Evolutionary conservation across 1,284 basidiomycete species (phyloP), one percentile per base, ranked within the genome.

Genomic region (Malassezia obtusa): DNA sequence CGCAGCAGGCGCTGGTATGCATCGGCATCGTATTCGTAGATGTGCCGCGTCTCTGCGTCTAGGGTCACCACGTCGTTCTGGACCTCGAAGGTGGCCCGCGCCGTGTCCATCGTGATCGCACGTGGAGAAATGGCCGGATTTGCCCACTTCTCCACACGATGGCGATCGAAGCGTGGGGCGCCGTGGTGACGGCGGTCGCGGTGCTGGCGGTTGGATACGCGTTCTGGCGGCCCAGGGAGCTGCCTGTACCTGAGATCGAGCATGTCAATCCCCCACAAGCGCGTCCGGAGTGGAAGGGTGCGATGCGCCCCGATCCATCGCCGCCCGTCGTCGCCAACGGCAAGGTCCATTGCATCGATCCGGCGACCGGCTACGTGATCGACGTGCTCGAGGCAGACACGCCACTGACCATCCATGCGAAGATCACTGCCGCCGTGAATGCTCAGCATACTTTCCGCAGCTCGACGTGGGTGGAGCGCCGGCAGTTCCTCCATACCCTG

Each of bases 271-370:
- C 68, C n/a, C 28, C 45, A 7, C 53, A 59, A 41, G 64, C 61
- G 2, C 39, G 11, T 2, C 48, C 60, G 2, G 68, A 61, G 3
- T 70, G 68, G 68, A 46, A 58, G 12, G 55, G 58, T 11, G 21
- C 25, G 4, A 26, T 65, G 15, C 59, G 67, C 12, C 17, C 40
- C 17, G 28, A 49, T 12, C 41, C 52, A 11, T 24, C 33, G 25
- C 26, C 41, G 22, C 43, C 44, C 6, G 22, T 46, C 44, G 11
- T 56, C 8, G 28, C 9, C 39, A 36, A 40, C 3, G 74, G 80
- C 39, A 78, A 81, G 64, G 85, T 96, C 51, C 90, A 88, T 1
- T 84, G 84, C 75, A 95, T 84, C 67, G 91, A 95, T 73, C 91
- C 91, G 9, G 83, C 89, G 5, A 92, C 87, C 4, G 85, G 83